These are phyloP conservation scores for Buddleja alternifolia DNA, from an alignment of 257 asterid genomes.

Conservation along the genomic window DNA sequence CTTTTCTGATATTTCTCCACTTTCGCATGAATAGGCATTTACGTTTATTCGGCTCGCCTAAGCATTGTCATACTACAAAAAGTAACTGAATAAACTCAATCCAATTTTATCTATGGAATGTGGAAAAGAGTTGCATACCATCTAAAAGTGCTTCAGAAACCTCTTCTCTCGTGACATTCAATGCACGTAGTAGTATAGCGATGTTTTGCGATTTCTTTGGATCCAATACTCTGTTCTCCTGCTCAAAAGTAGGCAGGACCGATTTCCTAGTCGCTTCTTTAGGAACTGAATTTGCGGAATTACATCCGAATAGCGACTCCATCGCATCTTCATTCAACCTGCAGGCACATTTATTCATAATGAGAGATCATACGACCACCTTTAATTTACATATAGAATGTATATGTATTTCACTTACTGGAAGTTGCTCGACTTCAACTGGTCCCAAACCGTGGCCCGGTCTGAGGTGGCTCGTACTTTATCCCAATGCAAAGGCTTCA, in stretches of 20 bases:
- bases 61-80: not conserved
- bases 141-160: constrained; percentile 89
- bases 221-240: constrained; percentile 83
- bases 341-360: constrained; percentile 12
- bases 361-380: constrained; percentile 12
- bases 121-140: constrained; percentile 51
- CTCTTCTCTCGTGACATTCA: constrained; percentile 90
- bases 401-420: constrained; percentile 63
- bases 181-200: constrained; percentile 85
- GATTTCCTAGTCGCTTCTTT: constrained; percentile 64
- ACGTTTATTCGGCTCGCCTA: not conserved
- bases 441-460: constrained; percentile 96
- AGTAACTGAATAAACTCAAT: constrained; percentile 12
- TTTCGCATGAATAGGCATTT: not conserved
- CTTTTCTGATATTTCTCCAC: not conserved
- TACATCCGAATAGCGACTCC: constrained; percentile 92
- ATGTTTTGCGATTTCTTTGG: constrained; percentile 98
- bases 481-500: constrained; percentile 98
- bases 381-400: not conserved
- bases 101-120: constrained; percentile 9
- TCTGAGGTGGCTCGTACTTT: constrained; percentile 94
- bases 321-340: constrained; percentile 94
- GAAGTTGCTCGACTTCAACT: constrained; percentile 84
- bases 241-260: constrained; percentile 51
- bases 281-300: constrained; percentile 56